Base-by-base conservation (phyloP, 2,329 filamentous ascomycete genomes). In the Lachnellula occidentalis region DNA sequence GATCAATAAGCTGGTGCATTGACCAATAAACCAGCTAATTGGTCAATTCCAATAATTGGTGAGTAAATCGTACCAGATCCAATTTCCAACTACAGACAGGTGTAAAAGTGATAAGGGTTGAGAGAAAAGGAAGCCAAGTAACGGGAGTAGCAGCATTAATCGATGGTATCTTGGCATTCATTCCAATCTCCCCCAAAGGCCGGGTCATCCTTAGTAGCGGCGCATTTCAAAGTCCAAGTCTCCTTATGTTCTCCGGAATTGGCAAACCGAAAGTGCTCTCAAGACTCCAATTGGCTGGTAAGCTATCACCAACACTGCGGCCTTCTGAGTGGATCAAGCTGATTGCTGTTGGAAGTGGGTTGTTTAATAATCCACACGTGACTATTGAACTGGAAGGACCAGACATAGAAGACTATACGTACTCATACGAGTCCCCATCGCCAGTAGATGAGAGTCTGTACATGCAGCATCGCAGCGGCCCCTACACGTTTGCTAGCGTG, bases 281-380 rank as follows among this genome's bases (percentile, higher is more conserved):
- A 1, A 63, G 62, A n/a, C 66, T 76, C 19, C 66, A 70, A 4
- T 47, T 60, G 9, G 67, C 66, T 24, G 72, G 72, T 12, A 65
- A 72, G 11, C 64, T 76, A 5, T 66, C 66, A 2, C 54, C 58
- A 3, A 56, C 66, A 5, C 56, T 72, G 8, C 58, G 65, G 0
- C 55, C 66, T 1, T 63, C 64, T 47, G 63, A 60, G 21, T 80
- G 77, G 77, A 72, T 81, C 55, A 73, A 76, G 63, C 78, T 77
- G 61, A 71, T 71, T 0, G 69, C 72, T 4, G 73, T 82, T 4
- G 78, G 78, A 43, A 67, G 72, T 14, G 74, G 74, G 34, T 73
- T 81, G 27, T 81, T 79, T 58, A 78, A 80, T 61, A 81, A 81
- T 61, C 77, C 79, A 5, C 80, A 80, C 57, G 80, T 78, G 1